Evolutionary conservation across 2,329 filamentous ascomycete species (phyloP).

Genomic region (Aspergillus sojae): DNA sequence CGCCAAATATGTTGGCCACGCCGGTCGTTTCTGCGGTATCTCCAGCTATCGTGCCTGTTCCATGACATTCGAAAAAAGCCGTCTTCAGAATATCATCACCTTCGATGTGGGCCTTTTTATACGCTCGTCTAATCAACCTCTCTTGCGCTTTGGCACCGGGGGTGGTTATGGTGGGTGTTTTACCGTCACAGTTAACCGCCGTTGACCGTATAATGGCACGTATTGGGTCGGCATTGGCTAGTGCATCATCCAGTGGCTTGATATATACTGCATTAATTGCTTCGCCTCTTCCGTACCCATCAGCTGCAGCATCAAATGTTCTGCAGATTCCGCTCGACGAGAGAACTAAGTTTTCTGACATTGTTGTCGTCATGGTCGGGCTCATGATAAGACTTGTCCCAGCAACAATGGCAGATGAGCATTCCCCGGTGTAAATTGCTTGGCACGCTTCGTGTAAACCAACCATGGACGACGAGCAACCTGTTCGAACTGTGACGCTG

Average conservation of each 20-base stretch:
- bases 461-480: constrained; percentile 38
- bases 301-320: constrained; percentile 29
- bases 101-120: constrained; percentile 9
- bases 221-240: constrained; percentile 33
- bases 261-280: constrained; percentile 32
- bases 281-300: constrained; percentile 37
- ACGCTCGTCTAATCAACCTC: constrained; percentile 11
- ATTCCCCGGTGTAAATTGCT: constrained; percentile 19
- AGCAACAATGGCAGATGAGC: constrained; percentile 33
- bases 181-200: constrained; percentile 33
- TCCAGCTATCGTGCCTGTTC: constrained; percentile 23
- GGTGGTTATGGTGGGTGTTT: constrained; percentile 22
- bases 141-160: constrained; percentile 20
- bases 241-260: constrained; percentile 30
- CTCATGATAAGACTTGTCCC: constrained; percentile 37
- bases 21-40: constrained; percentile 20
- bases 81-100: constrained; percentile 7
- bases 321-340: constrained; percentile 32
- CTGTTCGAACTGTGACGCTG: constrained; percentile 35
- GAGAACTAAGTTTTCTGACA: constrained; percentile 38
- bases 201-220: constrained; percentile 38
- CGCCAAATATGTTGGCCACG: constrained; percentile 19
- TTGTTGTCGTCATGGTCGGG: constrained; percentile 28
- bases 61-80: constrained; percentile 26
- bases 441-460: constrained; percentile 34